Percentiles rank a stretch among this genome's conserved stretches.
These are phyloP conservation scores for Metarhizium brunneum DNA, from an alignment of 2,329 filamentous ascomycete species.

Conservation along the genomic window DNA sequence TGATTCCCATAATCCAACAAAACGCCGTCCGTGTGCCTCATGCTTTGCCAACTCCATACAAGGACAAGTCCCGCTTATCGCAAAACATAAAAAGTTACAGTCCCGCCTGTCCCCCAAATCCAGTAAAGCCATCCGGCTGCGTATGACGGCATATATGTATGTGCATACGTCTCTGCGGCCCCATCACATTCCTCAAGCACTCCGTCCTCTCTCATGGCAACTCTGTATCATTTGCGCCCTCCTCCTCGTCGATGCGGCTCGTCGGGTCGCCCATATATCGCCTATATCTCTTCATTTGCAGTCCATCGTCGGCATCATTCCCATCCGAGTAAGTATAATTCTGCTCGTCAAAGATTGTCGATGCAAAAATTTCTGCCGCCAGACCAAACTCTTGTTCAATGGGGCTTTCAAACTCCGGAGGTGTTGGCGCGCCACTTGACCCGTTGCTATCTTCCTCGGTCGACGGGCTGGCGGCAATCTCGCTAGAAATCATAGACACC, in stretches of 20 bases:
- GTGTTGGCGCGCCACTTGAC: conserved; percentile 22
- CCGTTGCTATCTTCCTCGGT: conserved; percentile 26
- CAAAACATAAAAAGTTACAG: background rate
- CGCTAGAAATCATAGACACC: conserved; percentile 19
- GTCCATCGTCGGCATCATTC: conserved; percentile 21
- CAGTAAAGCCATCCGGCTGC: background rate
- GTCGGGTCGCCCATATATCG: conserved; percentile 24
- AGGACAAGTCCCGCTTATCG: background rate
- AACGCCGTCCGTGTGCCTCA: conserved; percentile 4
- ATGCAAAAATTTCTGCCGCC: conserved; percentile 12
- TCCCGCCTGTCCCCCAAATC: background rate
- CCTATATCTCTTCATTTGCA: conserved; percentile 26
- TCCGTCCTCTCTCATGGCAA: background rate
- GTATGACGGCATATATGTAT: background rate
- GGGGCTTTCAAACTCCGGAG: conserved; percentile 26
- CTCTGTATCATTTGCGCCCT: conserved; percentile 11
- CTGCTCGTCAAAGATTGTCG: conserved; percentile 14
- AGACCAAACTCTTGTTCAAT: conserved; percentile 17
- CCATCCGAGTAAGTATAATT: conserved; percentile 22
- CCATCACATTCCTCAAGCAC: background rate
- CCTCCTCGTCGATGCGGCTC: conserved; percentile 29
- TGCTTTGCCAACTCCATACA: background rate
- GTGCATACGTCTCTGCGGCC: background rate
- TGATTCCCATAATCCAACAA: conserved; percentile 10
- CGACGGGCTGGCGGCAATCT: conserved; percentile 25